These are phyloP conservation scores for Metarhizium album DNA, from an alignment of 2,329 filamentous ascomycete genomes.

Conservation along the genomic window DNA sequence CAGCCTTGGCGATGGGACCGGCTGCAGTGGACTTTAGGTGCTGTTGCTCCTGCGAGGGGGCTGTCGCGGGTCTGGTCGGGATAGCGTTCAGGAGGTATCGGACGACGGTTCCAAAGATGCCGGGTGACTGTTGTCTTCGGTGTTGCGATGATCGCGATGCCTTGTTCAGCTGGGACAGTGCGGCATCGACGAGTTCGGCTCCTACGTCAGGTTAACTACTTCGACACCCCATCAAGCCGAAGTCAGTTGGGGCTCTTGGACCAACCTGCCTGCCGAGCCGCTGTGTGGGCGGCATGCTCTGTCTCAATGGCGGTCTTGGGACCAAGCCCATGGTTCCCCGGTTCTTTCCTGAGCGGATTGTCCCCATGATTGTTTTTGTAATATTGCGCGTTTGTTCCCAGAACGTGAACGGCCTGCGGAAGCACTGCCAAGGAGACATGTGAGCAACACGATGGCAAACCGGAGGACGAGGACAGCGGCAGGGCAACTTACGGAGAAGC, in stretches of 20 bases:
- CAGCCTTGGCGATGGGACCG: constrained; percentile 38
- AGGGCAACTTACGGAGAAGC: constrained; percentile 29
- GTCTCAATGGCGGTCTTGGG: constrained; percentile 20
- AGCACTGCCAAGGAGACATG: constrained; percentile 27
- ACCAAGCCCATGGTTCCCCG: constrained; percentile 22
- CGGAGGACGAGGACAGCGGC: constrained; percentile 1
- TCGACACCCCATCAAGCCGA: not conserved
- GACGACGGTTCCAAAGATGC: constrained; percentile 31
- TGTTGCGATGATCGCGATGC: constrained; percentile 34
- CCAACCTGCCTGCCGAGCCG: constrained; percentile 28
- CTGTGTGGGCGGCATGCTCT: constrained; percentile 16
- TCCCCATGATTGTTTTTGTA: constrained; percentile 22
- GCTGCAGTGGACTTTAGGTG: constrained; percentile 17
- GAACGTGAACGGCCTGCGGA: constrained; percentile 30
- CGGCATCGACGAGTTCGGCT: constrained; percentile 42
- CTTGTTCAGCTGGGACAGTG: constrained; percentile 38
- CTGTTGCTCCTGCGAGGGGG: constrained; percentile 29
- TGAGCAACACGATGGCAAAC: constrained; percentile 12
- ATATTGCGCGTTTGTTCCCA: constrained; percentile 28
- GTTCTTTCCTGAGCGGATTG: constrained; percentile 15
- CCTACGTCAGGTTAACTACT: constrained; percentile 21
- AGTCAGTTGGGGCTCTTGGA: not conserved
- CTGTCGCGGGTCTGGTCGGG: constrained; percentile 37
- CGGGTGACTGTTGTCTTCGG: constrained; percentile 31
- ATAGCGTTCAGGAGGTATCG: constrained; percentile 37